phyloP scores from a whole-genome alignment of 495 filamentous ascomycete genomes.

The Trichocladium antarcticum region DNA sequence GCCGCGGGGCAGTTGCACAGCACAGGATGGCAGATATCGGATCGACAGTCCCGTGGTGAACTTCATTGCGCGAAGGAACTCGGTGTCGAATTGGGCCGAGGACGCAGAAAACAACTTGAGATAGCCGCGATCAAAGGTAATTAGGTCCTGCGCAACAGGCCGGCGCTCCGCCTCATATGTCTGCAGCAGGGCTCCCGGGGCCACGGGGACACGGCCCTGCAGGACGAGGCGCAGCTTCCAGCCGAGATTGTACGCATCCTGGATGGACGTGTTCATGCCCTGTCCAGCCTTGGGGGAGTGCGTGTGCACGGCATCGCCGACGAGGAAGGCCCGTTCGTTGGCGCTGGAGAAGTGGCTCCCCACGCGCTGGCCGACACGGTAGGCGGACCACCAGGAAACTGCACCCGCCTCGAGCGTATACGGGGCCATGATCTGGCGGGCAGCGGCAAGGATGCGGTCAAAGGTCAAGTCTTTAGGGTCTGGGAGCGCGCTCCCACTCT shows the following conservation, averaged over 20 bases:
- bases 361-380: conserved; percentile 64
- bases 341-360: conserved; percentile 47
- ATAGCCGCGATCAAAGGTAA: conserved; percentile 57
- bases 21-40: conserved; percentile 9
- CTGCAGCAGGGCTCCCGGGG: conserved; percentile 43
- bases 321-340: conserved; percentile 53
- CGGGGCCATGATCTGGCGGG: conserved; percentile 48
- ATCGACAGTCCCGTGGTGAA: conserved; percentile 29
- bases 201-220: conserved; percentile 34
- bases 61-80: conserved; percentile 23
- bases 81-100: conserved; percentile 31
- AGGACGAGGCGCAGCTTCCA: conserved; percentile 59
- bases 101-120: conserved; percentile 35
- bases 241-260: conserved; percentile 60
- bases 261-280: conserved; percentile 64
- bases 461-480: conserved; percentile 40
- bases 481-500: conserved; percentile 29
- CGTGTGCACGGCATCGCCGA: conserved; percentile 51
- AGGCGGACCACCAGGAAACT: conserved; percentile 32
- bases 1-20: neutral
- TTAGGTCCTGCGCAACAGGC: conserved; percentile 58
- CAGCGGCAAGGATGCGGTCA: conserved; percentile 46
- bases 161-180: conserved; percentile 64
- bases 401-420: conserved; percentile 42
- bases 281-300: conserved; percentile 64